phyloP scores from a whole-genome alignment of 768 basidiomycete genomes.

The Ramaria sp. region DNA sequence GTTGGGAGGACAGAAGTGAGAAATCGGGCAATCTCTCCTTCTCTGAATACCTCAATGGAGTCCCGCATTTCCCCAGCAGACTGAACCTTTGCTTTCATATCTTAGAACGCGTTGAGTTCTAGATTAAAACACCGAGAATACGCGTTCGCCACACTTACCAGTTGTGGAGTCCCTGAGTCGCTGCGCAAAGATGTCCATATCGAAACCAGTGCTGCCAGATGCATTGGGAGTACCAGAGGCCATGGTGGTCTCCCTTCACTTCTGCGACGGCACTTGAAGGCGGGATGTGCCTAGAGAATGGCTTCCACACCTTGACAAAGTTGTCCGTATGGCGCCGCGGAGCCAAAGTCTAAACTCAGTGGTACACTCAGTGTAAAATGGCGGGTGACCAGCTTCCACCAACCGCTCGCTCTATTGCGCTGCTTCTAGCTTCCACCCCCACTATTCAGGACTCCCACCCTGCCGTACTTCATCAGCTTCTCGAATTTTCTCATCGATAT shows the following conservation, averaged over 20 bases:
- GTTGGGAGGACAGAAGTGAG: slow-evolving; percentile 66
- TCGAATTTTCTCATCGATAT: slow-evolving; percentile 81
- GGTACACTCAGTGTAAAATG: slow-evolving; percentile 5
- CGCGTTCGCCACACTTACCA: neutral
- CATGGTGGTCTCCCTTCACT: neutral
- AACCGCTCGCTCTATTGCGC: slow-evolving; percentile 76
- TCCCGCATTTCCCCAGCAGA: slow-evolving; percentile 75
- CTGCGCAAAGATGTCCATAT: slow-evolving; percentile 5
- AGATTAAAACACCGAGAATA: neutral
- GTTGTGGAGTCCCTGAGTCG: neutral
- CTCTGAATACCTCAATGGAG: slow-evolving; percentile 69
- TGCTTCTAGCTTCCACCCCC: slow-evolving; percentile 74
- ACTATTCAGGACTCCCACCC: slow-evolving; percentile 81
- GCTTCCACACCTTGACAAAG: neutral
- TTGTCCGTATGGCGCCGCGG: neutral
- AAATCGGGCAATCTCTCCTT: slow-evolving; percentile 59
- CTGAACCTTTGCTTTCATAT: slow-evolving; percentile 57
- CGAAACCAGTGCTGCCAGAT: neutral
- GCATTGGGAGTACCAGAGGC: slow-evolving; percentile 1
- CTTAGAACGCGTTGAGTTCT: slow-evolving; percentile 23
- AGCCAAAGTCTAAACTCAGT: neutral
- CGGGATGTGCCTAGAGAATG: neutral
- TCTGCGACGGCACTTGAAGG: neutral
- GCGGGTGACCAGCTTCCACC: slow-evolving; percentile 63
- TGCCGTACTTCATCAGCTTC: slow-evolving; percentile 74